Evolutionary conservation across 2,329 filamentous ascomycete species (phyloP).

Genomic region (Cytospora piceicola): DNA sequence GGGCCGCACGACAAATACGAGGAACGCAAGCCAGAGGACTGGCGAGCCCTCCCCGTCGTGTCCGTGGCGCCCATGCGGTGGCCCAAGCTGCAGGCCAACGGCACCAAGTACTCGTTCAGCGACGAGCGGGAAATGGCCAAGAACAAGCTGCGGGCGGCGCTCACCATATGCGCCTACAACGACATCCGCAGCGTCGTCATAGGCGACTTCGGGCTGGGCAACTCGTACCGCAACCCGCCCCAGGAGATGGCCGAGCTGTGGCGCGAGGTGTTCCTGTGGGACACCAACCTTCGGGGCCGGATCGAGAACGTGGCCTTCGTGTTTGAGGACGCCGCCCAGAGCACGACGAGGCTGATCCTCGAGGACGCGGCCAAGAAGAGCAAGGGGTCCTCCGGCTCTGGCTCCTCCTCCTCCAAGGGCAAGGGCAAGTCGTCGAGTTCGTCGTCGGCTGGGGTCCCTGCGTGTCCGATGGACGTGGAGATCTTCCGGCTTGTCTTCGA

Average conservation of each 20-base stretch:
- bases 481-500: conserved; percentile 60
- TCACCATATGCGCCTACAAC: conserved; percentile 69
- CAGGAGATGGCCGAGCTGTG: conserved; percentile 68
- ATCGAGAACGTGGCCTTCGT: conserved; percentile 67
- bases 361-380: conserved; percentile 61
- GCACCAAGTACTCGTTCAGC: conserved; percentile 71
- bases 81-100: conserved; percentile 71
- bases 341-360: conserved; percentile 56
- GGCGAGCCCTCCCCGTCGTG: conserved; percentile 69
- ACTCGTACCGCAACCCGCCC: conserved; percentile 66
- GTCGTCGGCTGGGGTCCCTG: conserved; percentile 21
- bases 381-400: conserved; percentile 39
- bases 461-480: conserved; percentile 49
- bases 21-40: conserved; percentile 54
- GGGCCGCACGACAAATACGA: conserved; percentile 70
- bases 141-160: conserved; percentile 72
- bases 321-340: conserved; percentile 62
- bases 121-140: conserved; percentile 72
- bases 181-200: conserved; percentile 62
- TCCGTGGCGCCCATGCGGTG: conserved; percentile 73
- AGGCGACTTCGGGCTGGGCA: conserved; percentile 68
- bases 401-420: conserved; percentile 35
- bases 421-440: conserved; percentile 28
- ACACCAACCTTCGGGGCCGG: conserved; percentile 64
- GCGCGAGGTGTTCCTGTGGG: conserved; percentile 66